Evolutionary conservation across 176 grass and related monocot species (phyloP), one percentile per base, ranked within the genome.

Genomic region (Carex scoparia): DNA sequence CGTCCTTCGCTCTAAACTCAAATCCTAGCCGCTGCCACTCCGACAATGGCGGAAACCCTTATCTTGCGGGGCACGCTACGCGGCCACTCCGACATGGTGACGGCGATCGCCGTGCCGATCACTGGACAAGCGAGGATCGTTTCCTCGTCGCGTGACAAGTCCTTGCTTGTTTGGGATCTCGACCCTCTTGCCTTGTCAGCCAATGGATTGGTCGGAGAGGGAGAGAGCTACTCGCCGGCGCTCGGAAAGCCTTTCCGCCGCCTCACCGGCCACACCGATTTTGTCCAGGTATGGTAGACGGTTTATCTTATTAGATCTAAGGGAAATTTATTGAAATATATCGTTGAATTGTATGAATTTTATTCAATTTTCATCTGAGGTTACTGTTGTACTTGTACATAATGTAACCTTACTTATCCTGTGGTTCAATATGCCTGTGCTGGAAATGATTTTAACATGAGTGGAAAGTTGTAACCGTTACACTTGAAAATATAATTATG

Each of bases 101-200:
- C 95, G 14, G 95, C 89, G 16, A 94, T 98, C 79, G 91, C 92
- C 1, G 32, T 93, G 9, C 95, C 92, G 46, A 86, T 94, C 82
- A 92, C 93, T 75, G 94, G 94, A 64, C 89, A 88, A 10, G 71
- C 89, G 14, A 85, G 89, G 87, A 93, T 98, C 84, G 92, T 98
- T 13, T 94, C 95, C 68, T 93, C 92, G 27, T 98, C 95, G 30
- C 91, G 88, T 80, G 95, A 98, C 88, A 98, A 98, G 92, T 94
- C 95, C 40, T 4, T 98, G 51, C 88, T 98, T 32, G 89, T 98
- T 2, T 98, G 91, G 95, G 75, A 92, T 79, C 95, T 98, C 33
- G 88, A 81, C 61, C 91, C 91, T 80, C 88, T 88, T 35, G 79
- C 84, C 0, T 54, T 75, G 1, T 28, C 79, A 5, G 75, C 86